These are phyloP conservation scores for Cyclotella cryptica DNA, from an alignment of 108 stramenopile species.

Conservation along the genomic window DNA sequence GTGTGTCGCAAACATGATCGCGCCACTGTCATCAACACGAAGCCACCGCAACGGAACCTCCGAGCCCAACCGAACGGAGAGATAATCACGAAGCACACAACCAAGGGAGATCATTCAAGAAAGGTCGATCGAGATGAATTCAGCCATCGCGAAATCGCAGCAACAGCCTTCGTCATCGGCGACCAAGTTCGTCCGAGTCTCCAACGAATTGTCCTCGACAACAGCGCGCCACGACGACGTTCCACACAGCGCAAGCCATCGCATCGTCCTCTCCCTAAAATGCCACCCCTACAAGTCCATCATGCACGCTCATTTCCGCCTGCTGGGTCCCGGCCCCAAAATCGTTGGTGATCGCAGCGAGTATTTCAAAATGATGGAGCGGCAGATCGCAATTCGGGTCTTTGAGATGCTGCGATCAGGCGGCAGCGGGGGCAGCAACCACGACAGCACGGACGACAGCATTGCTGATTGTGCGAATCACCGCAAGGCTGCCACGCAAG, in stretches of 20 bases:
- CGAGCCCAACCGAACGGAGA: too few relatives aligned
- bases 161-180: too few relatives aligned
- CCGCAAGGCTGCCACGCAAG: not conserved
- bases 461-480: too few relatives aligned
- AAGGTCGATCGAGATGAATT: too few relatives aligned
- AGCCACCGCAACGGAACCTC: too few relatives aligned
- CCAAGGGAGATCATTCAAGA: too few relatives aligned
- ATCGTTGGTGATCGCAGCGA: not conserved
- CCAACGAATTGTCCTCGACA: not conserved
- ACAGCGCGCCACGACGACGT: not conserved
- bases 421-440: not conserved
- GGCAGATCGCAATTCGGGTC: not conserved
- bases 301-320: constrained; percentile 16
- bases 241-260: not conserved
- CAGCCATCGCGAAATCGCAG: too few relatives aligned
- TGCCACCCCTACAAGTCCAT: constrained; percentile 7
- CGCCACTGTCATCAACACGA: too few relatives aligned
- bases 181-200: too few relatives aligned
- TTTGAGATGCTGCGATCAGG: not conserved
- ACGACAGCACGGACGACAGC: not conserved
- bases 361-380: not conserved
- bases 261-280: constrained; percentile 2
- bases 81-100: too few relatives aligned
- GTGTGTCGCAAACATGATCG: too few relatives aligned
- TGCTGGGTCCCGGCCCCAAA: not conserved